Conservation (phyloP, 148 eudicot genomes). For the Chenopodium berlandieri region DNA sequence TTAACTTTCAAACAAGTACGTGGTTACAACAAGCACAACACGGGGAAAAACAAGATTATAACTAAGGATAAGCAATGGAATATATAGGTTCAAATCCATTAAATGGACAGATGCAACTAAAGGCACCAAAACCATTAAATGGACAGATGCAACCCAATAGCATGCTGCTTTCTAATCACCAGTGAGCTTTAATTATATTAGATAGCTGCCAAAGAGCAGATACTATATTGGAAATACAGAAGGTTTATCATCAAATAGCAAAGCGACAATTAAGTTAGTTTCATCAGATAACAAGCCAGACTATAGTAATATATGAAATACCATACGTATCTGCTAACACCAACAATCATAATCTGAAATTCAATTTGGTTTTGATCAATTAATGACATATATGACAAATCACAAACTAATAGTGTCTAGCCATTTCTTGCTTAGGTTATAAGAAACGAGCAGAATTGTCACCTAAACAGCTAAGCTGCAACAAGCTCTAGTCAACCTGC, state of each 20-base stretch:
- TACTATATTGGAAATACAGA: neutral
- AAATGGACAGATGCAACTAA: neutral
- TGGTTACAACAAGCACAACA: neutral
- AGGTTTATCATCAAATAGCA: neutral
- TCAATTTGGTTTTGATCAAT: neutral
- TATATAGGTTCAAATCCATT: too few species aligned
- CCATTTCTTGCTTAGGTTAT: neutral
- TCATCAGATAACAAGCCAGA: neutral
- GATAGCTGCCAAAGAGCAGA: neutral
- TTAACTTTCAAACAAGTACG: neutral
- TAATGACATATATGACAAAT: neutral
- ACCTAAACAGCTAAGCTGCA: neutral
- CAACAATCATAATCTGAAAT: neutral
- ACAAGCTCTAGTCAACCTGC: neutral
- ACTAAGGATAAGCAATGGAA: neutral
- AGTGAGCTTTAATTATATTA: neutral
- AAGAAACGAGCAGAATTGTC: neutral
- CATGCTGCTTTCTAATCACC: neutral
- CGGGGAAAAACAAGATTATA: too few species aligned
- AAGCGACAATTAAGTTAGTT: neutral
- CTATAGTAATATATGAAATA: neutral
- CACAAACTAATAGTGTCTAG: neutral
- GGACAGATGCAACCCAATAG: neutral
- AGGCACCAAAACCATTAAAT: neutral
- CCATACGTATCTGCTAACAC: neutral